Evolutionary conservation across 2,329 filamentous ascomycete genomes (phyloP).

Genomic region (Alternaria triticimaculans): DNA sequence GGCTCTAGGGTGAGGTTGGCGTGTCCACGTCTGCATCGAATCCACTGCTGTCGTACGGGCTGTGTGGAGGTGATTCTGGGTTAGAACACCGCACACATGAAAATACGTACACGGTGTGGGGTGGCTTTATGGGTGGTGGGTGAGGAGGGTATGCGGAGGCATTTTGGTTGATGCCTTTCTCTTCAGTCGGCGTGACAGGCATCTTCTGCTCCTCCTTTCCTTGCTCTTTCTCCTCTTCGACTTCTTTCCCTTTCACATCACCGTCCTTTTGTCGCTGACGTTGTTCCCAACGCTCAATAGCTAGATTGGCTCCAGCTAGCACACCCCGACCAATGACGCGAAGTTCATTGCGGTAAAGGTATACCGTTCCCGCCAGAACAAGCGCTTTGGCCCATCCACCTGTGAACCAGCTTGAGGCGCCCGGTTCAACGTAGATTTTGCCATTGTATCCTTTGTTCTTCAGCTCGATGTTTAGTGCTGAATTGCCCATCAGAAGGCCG

Average conservation of each 20-base stretch:
- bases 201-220: neutral
- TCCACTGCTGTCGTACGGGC: neutral
- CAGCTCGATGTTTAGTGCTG: neutral
- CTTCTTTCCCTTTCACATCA: neutral
- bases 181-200: neutral
- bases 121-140: neutral
- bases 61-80: neutral
- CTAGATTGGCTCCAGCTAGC: neutral
- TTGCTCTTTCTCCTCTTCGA: neutral
- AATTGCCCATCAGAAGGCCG: neutral
- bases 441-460: neutral
- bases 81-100: neutral
- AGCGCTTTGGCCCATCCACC: neutral
- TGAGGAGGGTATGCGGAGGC: neutral
- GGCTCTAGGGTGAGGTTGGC: neutral
- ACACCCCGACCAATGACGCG: neutral
- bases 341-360: neutral
- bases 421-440: neutral
- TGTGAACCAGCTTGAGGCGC: neutral
- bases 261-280: neutral
- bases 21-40: neutral
- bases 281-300: neutral
- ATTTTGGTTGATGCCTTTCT: neutral
- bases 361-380: neutral
- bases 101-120: neutral